These are phyloP conservation scores for Talaromyces trachyspermus DNA, from an alignment of 495 filamentous ascomycete species.

Conservation along the genomic window DNA sequence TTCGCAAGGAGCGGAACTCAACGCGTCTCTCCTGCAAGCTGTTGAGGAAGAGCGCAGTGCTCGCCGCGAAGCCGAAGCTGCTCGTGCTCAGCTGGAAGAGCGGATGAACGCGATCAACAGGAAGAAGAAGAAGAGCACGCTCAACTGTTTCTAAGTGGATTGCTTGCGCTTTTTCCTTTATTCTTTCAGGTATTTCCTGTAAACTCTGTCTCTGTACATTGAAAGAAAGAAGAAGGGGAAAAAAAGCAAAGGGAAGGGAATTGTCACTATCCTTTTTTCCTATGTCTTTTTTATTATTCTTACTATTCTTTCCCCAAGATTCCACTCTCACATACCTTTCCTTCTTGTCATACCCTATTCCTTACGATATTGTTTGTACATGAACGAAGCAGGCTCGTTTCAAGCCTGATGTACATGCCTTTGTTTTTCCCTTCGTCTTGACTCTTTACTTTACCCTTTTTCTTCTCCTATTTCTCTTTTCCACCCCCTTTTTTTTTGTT, in stretches of 20 bases:
- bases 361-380: slow-evolving; percentile 6
- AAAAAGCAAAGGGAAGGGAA: no score
- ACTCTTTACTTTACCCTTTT: neutral
- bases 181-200: no score
- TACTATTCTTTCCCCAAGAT: neutral
- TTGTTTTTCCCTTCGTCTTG: slow-evolving; percentile 15
- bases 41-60: slow-evolving; percentile 92
- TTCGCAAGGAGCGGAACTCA: slow-evolving; percentile 59
- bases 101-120: slow-evolving; percentile 84
- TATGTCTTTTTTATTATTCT: neutral
- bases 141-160: slow-evolving; percentile 81
- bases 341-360: slow-evolving; percentile 1
- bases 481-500: neutral
- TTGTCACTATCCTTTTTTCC: neutral
- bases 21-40: slow-evolving; percentile 79
- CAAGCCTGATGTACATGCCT: slow-evolving; percentile 10
- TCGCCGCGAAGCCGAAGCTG: slow-evolving; percentile 78
- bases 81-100: slow-evolving; percentile 81
- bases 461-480: slow-evolving; percentile 13
- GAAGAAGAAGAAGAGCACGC: slow-evolving; percentile 91
- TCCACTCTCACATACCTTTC: neutral
- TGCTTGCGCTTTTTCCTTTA: slow-evolving; percentile 6
- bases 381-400: neutral
- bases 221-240: no score
- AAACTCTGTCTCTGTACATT: no score